Base-by-base conservation (phyloP, 169 alveolate genomes). In the Eimeria tenella region DNA sequence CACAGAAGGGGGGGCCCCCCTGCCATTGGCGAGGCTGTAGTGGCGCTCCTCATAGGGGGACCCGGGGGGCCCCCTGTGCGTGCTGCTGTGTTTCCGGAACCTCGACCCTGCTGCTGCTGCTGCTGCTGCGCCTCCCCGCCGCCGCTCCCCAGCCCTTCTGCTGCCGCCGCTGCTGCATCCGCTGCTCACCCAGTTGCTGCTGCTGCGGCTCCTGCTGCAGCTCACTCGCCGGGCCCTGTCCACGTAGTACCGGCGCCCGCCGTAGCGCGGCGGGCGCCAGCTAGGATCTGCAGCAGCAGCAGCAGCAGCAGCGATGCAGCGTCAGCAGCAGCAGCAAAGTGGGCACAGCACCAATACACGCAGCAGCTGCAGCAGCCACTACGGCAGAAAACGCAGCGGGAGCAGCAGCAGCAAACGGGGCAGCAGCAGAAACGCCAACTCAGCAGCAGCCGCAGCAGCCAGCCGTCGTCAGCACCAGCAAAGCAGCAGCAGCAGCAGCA, bases 121-220 rank as follows among this genome's bases (percentile, higher is more conserved):
- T 49, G 84, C 60, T 50, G 84, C 63, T 42, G 84, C 60, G 42
- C 60, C 60, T 31, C 60, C 84, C 25, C 84, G 60, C 9, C 42
- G 84, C 62, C 84, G 23, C 1, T 42, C 84, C 11, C 63, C 84
- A 11, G 11, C 60, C 1, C 84, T 52, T 2, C 84, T 52, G 42
- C 84, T 74, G 5, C 7, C 84, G 25, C 19, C 84, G 62, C 84
- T 74, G 84, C 84, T 74, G 84, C 84, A 0, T 1, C 52, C 8
- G 84, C 84, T 74, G 84, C 84, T 74, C 31, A 13, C 31, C 84
- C 84, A 50, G 60, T 56, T 74, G 84, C 84, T 50, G 84, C 84
- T 74, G 62, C 84, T 50, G 77, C 77, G 77, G 77, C 77, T 68
- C 31, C 77, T 68, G 77, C 77, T 68, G 77, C 77, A 68, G 62